These are phyloP conservation scores for Triticum urartu DNA, from an alignment of 176 grass and related monocot species.

Conservation along the genomic window DNA sequence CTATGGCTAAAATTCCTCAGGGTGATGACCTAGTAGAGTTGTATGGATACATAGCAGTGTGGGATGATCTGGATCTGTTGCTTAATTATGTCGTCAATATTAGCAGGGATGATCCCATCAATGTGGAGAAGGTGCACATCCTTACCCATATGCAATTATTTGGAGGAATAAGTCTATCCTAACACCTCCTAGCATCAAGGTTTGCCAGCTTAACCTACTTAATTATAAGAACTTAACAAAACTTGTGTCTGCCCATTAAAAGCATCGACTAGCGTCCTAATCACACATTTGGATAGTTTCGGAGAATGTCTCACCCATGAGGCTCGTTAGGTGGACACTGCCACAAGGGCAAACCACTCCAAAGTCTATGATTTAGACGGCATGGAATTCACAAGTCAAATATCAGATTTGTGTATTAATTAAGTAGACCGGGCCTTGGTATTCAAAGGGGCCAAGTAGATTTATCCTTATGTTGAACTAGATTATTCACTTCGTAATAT, in stretches of 20 bases:
- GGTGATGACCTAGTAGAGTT: background rate
- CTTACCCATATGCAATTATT: background rate
- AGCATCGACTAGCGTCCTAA: too few relatives aligned
- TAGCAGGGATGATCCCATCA: background rate
- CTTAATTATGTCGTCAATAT: slow-evolving; percentile 14
- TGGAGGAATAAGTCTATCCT: too few relatives aligned
- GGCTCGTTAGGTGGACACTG: background rate
- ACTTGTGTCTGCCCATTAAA: background rate
- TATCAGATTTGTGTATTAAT: background rate
- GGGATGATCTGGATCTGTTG: background rate
- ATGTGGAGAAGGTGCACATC: background rate
- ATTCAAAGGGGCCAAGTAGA: background rate
- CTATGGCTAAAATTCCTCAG: background rate
- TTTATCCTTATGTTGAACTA: background rate
- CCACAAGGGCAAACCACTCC: background rate
- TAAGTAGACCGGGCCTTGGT: background rate
- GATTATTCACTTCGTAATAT: background rate
- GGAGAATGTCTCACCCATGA: background rate
- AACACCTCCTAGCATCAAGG: too few relatives aligned
- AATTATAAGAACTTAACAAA: background rate
- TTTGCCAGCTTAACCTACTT: background rate
- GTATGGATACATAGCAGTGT: background rate
- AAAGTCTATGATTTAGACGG: background rate
- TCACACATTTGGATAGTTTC: too few relatives aligned
- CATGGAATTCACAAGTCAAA: background rate